Percentiles rank a stretch among this genome's conserved stretches.
Conservation (phyloP, 1,139 yeast species). For the Ashbya aceris region DNA sequence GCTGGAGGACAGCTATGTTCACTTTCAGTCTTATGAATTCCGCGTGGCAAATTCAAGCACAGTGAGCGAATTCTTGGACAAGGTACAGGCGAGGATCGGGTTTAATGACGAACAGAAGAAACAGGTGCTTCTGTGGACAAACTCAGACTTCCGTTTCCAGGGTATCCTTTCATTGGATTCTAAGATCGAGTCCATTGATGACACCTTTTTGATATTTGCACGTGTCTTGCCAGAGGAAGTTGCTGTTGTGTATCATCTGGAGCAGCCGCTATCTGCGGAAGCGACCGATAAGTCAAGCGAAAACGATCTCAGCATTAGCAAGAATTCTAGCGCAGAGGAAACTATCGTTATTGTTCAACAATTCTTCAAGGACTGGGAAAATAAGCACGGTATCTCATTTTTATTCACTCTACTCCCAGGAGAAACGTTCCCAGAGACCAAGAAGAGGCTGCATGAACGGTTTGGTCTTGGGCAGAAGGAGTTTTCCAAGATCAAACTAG, state of each 20-base stretch:
- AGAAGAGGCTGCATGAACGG: constrained; percentile 52
- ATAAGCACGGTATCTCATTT: constrained; percentile 85
- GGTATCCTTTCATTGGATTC: constrained; percentile 27
- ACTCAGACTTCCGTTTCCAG: constrained; percentile 29
- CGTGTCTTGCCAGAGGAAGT: constrained; percentile 35
- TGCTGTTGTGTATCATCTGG: constrained; percentile 18
- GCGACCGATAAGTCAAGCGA: constrained; percentile 28
- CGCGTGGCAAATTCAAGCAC: constrained; percentile 56
- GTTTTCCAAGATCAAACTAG: constrained; percentile 65
- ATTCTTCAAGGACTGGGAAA: constrained; percentile 60
- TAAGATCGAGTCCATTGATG: constrained; percentile 26
- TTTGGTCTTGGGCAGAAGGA: constrained; percentile 74
- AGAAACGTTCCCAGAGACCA: constrained; percentile 60
- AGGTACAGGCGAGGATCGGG: constrained; percentile 47
- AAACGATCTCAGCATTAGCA: constrained; percentile 15
- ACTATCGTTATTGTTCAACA: constrained; percentile 51
- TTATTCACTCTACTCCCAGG: constrained; percentile 56
- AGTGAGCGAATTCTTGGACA: constrained; percentile 47
- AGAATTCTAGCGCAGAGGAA: constrained; percentile 14
- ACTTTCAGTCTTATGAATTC: constrained; percentile 61
- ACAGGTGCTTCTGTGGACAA: constrained; percentile 40
- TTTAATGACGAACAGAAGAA: constrained; percentile 41
- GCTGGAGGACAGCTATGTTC: constrained; percentile 52
- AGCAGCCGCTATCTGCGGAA: constrained; percentile 11
- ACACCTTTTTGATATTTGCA: constrained; percentile 28